Base-by-base conservation (phyloP, 257 asterid genomes). In the Przewalskia tangutica region DNA sequence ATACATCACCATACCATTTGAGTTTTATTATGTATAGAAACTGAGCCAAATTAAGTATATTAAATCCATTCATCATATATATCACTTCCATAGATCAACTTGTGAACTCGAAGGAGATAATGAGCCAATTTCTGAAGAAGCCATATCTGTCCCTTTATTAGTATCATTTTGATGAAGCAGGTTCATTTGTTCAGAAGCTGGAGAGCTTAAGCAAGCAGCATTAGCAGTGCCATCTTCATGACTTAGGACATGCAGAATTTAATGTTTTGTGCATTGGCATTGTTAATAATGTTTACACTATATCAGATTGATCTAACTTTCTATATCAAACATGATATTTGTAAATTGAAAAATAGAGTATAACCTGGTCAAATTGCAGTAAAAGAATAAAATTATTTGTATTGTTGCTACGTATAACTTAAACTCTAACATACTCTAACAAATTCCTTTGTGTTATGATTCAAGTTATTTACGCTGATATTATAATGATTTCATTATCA, bases 81-180 rank as follows among this genome's bases (percentile, higher is more conserved):
- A 82, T 85, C 68, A 89, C 88, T 89, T 89, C 91, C 90, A 89
- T 46, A 89, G 67, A 84, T 89, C 87, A 67, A 88, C 63, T 55
- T 85, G 89, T 53, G 88, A 85, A 79, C 84, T 86, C 8, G 91
- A 51, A 23, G 82, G 81, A 10, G 90, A 77, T 18, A 83, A 40
- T 34, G 86, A 82, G n/a, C 82, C 83, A 82, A 86, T 78, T 4
- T 85, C 91, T 76, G 85, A 77, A 56, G 84, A 79, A 64, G 67
- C 51, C 83, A 86, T 82, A 73, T 86, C 88, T 73, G 17, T n/a
- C 8, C 73, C 73, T 20, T 86, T 88, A 38, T 64, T 83, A 16
- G 64, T 62, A 38, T 85, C 90, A 81, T 67, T 87, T 38, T 81
- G 79, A 18, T 83, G 60, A 4, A 8, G 34, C 84, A 83, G 14